Base-by-base conservation (phyloP, 2,329 filamentous ascomycete species). In the Aspergillus fructus region DNA sequence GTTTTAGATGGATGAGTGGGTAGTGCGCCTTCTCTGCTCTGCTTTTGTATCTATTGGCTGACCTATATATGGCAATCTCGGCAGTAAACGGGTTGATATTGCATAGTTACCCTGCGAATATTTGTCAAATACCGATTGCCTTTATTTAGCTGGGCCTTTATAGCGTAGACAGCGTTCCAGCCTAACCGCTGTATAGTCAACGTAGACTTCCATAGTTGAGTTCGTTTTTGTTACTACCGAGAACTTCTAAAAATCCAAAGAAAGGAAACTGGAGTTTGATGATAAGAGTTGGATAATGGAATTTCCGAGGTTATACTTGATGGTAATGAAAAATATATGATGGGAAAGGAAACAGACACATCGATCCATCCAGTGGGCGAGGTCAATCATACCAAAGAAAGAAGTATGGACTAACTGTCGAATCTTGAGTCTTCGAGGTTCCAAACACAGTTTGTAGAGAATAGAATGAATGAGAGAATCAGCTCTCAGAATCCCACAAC, bases 301-400 rank as follows among this genome's bases (percentile, higher is more conserved):
- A 37, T n/a, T 15, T 37, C 34, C 34, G 34, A 43, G 21, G 30
- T 46, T 51, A 51, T 33, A 51, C 45, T 30, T 19, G 34, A 13
- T 17, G 23, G 19, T 4, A 42, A 54, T 49, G 39, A 42, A 24
- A 21, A 45, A 46, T 46, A 43, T 17, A 47, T 13, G 24, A 17
- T 11, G 9, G 27, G 8, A 48, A 34, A 30, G 51, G 43, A 49
- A 42, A 39, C 48, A 34, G 48, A 58, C 50, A 58, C 46, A 45
- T 47, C 46, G 33, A 58, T 54, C 55, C 55, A 58, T 45, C 55
- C 55, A 54, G 55, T 53, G 55, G 55, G 41, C 27, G 41, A 42
- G 55, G 27, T 21, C 43, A 49, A 53, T 53, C 49, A 49, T 48
- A 49, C 46, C 39, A 58, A 46, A 34, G 37, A 30, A 41, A 45